Conservation (phyloP, 2,329 filamentous ascomycete species). For the Talaromyces sp. region DNA sequence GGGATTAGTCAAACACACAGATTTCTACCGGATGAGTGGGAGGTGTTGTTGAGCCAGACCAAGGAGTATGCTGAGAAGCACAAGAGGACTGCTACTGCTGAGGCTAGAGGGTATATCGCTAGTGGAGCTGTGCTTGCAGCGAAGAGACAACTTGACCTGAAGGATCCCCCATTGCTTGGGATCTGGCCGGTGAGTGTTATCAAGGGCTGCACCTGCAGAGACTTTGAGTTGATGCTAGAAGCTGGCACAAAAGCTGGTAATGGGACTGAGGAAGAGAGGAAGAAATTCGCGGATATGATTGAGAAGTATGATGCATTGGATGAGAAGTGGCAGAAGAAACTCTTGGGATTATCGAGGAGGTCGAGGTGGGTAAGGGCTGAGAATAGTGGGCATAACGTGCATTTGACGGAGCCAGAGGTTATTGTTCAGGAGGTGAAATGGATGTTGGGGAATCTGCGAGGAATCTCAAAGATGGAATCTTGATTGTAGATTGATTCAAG, state of each 20-base stretch:
- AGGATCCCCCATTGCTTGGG: slow-evolving; percentile 20
- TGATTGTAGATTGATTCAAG: neutral
- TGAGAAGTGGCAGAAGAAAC: slow-evolving; percentile 21
- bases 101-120: slow-evolving; percentile 17
- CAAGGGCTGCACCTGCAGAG: slow-evolving; percentile 23
- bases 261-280: slow-evolving; percentile 22
- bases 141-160: slow-evolving; percentile 25
- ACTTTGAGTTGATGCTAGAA: slow-evolving; percentile 23
- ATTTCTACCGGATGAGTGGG: slow-evolving; percentile 19
- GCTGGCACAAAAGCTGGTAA: slow-evolving; percentile 22
- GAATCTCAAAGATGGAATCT: neutral
- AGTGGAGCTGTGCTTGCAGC: slow-evolving; percentile 12
- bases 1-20: neutral
- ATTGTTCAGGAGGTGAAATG: slow-evolving; percentile 21
- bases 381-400: slow-evolving; percentile 22
- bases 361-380: slow-evolving; percentile 16
- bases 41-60: slow-evolving; percentile 13
- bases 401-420: slow-evolving; percentile 20
- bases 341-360: slow-evolving; percentile 20
- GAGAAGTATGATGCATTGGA: slow-evolving; percentile 10
- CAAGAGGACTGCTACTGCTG: slow-evolving; percentile 15
- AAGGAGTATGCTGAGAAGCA: slow-evolving; percentile 19
- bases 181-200: slow-evolving; percentile 26
- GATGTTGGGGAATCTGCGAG: slow-evolving; percentile 13
- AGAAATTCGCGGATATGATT: slow-evolving; percentile 18